Base-by-base conservation (phyloP, 208 protist species). In the Balamuthia mandrillaris region DNA sequence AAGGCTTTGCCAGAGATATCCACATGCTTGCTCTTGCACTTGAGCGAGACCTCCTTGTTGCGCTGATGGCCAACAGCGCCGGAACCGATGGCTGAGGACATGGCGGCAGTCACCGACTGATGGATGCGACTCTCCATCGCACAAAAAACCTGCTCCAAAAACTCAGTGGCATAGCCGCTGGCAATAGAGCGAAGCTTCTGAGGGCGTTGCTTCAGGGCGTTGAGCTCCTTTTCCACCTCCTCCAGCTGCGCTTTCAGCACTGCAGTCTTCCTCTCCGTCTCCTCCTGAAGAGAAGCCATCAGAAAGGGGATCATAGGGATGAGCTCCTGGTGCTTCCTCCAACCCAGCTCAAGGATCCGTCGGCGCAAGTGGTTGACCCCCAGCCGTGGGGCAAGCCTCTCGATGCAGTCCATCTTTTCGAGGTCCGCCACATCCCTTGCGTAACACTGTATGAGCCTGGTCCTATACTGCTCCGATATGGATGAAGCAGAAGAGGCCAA, bases 251-350 rank as follows among this genome's bases (percentile, higher is more conserved):
- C 1, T 33, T 78, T 42, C 2, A 78, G 52, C 29, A 18, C 54
- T n/a, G n/a, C n/a, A 21, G n/a, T n/a, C n/a, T n/a, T n/a, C n/a
- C n/a, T n/a, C 10, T 21, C 24, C 27, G 66, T 75, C 42, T 35
- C 31, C 42, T 75, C 4, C 42, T 18, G 16, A 24, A 78, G 68
- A 0, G 68, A 60, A 49, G 52, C 68, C 45, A 78, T 78, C 12
- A 78, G 2, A 12, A 18, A 42, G 21, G 68, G 68, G 6, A 78
- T 78, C 68, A 60, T 42, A 10, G 68, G 68, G 29, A 78, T 58
- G 27, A 78, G 41, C 68, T 78, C 68, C 68, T 78, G 52, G 68
- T 78, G 68, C 68, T 31, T 54, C 47, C 24, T 78, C 68, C 68
- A 78, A 42, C 45, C 58, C 45, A 78, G 18, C 47, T 78, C 68